These are phyloP conservation scores for Cercophora sp. DNA, from an alignment of 495 filamentous ascomycete species.

Conservation along the genomic window DNA sequence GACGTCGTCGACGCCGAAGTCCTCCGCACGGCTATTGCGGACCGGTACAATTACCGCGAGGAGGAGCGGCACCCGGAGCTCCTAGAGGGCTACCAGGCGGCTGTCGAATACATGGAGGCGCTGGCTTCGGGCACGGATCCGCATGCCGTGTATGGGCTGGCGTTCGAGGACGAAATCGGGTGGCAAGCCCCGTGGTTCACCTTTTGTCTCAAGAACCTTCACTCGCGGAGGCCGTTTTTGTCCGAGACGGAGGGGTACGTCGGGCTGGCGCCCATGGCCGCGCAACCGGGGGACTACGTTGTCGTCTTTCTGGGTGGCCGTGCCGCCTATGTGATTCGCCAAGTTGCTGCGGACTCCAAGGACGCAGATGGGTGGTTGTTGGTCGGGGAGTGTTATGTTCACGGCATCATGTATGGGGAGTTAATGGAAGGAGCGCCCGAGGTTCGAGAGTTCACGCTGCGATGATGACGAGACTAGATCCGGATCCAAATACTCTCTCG, in stretches of 20 bases:
- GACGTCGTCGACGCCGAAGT: not conserved
- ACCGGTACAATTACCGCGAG: not conserved
- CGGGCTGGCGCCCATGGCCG: not conserved
- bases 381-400: not conserved
- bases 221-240: not conserved
- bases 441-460: not conserved
- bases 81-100: not conserved
- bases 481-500: too few species aligned
- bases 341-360: not conserved
- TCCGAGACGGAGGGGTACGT: not conserved
- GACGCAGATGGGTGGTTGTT: not conserved
- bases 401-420: not conserved
- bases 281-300: not conserved
- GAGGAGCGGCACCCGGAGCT: not conserved
- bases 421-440: not conserved
- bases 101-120: not conserved
- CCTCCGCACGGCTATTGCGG: not conserved
- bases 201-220: not conserved
- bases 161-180: not conserved
- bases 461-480: too few species aligned
- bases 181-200: not conserved
- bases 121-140: not conserved
- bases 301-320: not conserved
- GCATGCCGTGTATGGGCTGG: not conserved
- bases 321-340: not conserved